Evolutionary conservation across 441 rosid species (phyloP), one percentile per base, ranked within the genome.

Genomic region (Corymbia citriodora): DNA sequence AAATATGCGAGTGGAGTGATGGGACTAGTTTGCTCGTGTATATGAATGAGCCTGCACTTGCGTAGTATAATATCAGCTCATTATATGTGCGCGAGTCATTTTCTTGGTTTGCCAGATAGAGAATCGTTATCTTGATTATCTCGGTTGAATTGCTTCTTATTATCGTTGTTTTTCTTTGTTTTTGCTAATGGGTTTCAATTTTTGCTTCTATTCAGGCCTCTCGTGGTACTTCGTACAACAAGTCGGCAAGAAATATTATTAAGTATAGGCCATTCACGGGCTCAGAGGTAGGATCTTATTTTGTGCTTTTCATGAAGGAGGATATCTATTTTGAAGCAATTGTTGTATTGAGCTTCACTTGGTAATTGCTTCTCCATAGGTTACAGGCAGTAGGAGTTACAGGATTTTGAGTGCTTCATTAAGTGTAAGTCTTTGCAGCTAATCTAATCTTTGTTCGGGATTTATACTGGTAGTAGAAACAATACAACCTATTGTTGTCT

Each of bases 201-300:
- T 25, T 36, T 90, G 57, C 88, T 65, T 23, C 29, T 89, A 50
- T 92, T 91, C 92, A 91, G 94, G 97, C 54, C 40, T 93, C 96
- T 91, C 36, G 93, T 90, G 90, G 90, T 91, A 70, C 86, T 92
- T 85, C 81, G 90, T 91, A 94, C 85, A 90, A 52, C 61, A 94
- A 72, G 92, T 92, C 95, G 1, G 94, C 87, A 19, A 95, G 91
- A 90, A 92, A 91, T 90, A 57, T 93, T 70, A 88, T 94, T 55
- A 94, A 93, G 74, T 90, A 91, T 89, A 95, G 94, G 92, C 92
- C 90, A 65, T 94, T 93, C 52, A 89, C 93, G 86, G 91, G 92
- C 90, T 94, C 94, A 7, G 93, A 95, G 99, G 99, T 98, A 89
- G 88, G 94, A 88, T 81, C 16, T 72, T 54, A 89, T 89, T 65